These are phyloP conservation scores for Microsporum audouinii DNA, from an alignment of 2,329 filamentous ascomycete genomes.

Conservation along the genomic window DNA sequence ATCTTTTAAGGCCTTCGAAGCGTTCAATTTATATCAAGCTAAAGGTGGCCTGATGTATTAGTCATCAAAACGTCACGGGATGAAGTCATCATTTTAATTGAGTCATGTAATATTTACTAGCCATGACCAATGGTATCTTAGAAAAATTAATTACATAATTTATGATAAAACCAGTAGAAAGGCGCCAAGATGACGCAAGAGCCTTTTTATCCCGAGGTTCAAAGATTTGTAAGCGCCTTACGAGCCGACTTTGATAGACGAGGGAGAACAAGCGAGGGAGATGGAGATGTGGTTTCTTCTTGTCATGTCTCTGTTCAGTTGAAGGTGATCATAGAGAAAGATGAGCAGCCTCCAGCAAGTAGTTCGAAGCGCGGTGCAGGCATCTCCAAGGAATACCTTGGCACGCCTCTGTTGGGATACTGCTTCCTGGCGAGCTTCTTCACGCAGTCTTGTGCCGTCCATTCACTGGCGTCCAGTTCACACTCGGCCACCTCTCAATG, in stretches of 20 bases:
- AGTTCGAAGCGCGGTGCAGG: not conserved
- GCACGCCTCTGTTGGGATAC: not conserved
- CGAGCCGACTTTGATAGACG: not conserved
- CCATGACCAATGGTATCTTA: not conserved
- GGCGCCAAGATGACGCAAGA: constrained; percentile 1
- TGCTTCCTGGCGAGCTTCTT: not conserved
- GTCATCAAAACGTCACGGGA: not conserved
- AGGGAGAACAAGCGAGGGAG: not conserved
- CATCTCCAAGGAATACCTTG: not conserved
- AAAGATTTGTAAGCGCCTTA: not conserved
- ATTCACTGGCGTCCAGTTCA: not conserved
- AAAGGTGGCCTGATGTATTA: no score
- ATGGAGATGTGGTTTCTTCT: not conserved
- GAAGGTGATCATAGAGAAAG: not conserved
- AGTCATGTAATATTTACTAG: not conserved
- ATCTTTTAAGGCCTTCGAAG: no score
- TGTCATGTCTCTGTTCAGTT: not conserved
- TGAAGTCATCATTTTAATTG: not conserved
- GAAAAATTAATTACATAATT: not conserved
- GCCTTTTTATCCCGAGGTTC: not conserved
- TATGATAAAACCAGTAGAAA: not conserved
- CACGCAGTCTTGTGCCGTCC: not conserved
- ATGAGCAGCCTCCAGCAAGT: not conserved
- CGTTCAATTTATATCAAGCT: no score
- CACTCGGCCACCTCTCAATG: not conserved